Evolutionary conservation across 805 yeast species (phyloP).

Genomic region (Isabelozyma gotoi): DNA sequence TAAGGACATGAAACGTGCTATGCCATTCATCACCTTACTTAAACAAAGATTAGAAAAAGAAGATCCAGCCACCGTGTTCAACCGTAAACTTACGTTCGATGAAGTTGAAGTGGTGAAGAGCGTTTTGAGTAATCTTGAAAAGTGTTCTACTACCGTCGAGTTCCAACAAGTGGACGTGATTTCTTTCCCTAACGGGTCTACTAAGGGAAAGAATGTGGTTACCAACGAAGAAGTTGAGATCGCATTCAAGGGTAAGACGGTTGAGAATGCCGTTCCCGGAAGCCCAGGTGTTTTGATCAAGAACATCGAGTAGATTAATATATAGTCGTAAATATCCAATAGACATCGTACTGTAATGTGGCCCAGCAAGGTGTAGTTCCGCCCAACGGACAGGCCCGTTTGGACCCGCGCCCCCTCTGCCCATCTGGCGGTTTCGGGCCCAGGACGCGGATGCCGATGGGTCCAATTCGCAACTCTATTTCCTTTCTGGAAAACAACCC

Average conservation of each 20-base stretch:
- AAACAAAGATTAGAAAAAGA: constrained; percentile 77
- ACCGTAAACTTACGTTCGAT: constrained; percentile 81
- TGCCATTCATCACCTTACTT: constrained; percentile 90
- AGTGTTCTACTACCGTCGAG: constrained; percentile 57
- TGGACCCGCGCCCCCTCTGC: neutral
- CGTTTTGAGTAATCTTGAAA: constrained; percentile 55
- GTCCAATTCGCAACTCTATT: neutral
- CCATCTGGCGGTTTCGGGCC: neutral
- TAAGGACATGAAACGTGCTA: constrained; percentile 94
- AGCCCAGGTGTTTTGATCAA: constrained; percentile 81
- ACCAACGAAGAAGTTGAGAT: constrained; percentile 72
- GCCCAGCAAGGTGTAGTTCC: too few relatives aligned
- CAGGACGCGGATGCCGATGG: neutral
- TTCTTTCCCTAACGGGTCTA: constrained; percentile 61
- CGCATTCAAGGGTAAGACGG: constrained; percentile 61
- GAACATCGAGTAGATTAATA: constrained; percentile 45
- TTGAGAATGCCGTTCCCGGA: constrained; percentile 89
- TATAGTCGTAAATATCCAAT: neutral
- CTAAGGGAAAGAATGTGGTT: constrained; percentile 60
- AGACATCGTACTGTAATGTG: too few relatives aligned
- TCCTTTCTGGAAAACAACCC: neutral
- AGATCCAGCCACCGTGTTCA: constrained; percentile 76
- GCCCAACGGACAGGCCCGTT: too few relatives aligned
- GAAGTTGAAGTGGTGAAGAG: constrained; percentile 67
- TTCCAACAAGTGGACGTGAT: constrained; percentile 61